phyloP scores from a whole-genome alignment of 371 early-diverging fungal species.

The Smittium mucronatum region DNA sequence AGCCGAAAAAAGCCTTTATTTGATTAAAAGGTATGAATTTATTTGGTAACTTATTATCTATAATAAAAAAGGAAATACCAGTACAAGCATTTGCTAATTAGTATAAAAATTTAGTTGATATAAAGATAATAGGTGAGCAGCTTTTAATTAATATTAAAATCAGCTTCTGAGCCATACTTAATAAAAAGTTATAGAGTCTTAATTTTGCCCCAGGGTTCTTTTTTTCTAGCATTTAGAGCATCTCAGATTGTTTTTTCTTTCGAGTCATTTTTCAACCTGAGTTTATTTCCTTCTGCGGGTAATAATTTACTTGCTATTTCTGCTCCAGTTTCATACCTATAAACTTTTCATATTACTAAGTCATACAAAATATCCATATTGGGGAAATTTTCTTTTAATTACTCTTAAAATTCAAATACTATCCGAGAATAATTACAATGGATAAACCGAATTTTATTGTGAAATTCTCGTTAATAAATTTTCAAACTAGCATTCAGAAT shows the following conservation, averaged over 20 bases:
- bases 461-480: not conserved
- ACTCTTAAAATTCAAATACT: not conserved
- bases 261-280: not conserved
- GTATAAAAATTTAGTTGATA: not conserved
- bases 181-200: not conserved
- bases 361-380: not conserved
- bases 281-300: not conserved
- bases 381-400: constrained; percentile 7
- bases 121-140: not conserved
- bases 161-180: not conserved
- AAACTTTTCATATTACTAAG: constrained; percentile 5
- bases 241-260: constrained; percentile 1
- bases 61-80: not conserved
- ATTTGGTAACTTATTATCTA: not conserved
- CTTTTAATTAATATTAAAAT: not conserved
- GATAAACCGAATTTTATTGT: not conserved
- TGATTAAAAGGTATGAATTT: not conserved
- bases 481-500: constrained; percentile 6
- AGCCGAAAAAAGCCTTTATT: too few species aligned
- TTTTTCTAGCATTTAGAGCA: not conserved
- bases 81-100: not conserved
- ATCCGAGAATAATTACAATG: not conserved
- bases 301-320: not conserved
- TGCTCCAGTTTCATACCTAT: not conserved
- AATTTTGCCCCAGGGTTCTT: not conserved